These are phyloP conservation scores for Rhizopogon sp. DNA, from an alignment of 768 basidiomycete genomes.

Conservation along the genomic window DNA sequence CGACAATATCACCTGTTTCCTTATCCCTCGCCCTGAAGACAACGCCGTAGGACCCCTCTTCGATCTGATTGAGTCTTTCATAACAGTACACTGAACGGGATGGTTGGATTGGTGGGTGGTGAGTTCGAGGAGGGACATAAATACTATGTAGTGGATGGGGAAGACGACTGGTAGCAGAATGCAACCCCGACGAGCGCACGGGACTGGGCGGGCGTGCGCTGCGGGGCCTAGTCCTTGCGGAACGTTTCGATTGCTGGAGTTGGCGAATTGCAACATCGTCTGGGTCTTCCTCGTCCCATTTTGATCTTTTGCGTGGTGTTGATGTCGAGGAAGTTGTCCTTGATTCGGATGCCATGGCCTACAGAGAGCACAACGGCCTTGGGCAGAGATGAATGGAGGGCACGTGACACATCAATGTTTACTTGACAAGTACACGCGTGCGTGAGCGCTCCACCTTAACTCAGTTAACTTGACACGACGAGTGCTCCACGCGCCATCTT, in stretches of 20 bases:
- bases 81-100: conserved; percentile 94
- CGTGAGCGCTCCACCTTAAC: too few relatives aligned
- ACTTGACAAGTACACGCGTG: too few relatives aligned
- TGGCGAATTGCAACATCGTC: conserved; percentile 32
- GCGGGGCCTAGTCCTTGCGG: conserved; percentile 33
- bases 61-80: conserved; percentile 94
- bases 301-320: conserved; percentile 70
- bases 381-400: too few relatives aligned
- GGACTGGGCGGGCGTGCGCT: conserved; percentile 16
- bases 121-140: conserved; percentile 71
- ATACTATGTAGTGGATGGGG: conserved; percentile 43
- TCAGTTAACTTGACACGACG: too few relatives aligned
- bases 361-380: too few relatives aligned
- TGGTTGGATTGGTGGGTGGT: conserved; percentile 74
- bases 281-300: conserved; percentile 58
- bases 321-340: conserved; percentile 22
- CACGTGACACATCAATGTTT: not conserved
- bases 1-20: conserved; percentile 92
- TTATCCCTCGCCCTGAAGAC: conserved; percentile 97
- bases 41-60: conserved; percentile 97
- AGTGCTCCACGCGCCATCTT: too few relatives aligned
- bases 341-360: conserved; percentile 26
- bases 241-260: conserved; percentile 45
- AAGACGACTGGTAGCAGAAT: conserved; percentile 10
- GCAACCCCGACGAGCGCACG: not conserved